Conservation (phyloP, 1,139 yeast genomes). For the Magnusiomyces ingens region DNA sequence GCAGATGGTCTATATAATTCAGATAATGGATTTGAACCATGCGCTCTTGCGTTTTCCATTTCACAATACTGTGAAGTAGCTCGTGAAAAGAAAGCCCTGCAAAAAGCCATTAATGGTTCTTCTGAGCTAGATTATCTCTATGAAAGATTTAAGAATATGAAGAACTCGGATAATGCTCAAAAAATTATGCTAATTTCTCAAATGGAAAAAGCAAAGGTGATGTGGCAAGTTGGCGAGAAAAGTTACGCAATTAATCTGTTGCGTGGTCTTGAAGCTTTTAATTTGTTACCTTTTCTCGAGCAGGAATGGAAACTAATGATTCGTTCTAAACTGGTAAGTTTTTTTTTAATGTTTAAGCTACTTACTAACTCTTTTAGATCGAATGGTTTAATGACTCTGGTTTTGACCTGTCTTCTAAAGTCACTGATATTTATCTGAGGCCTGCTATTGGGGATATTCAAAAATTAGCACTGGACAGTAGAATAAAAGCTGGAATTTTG, state of each 20-base stretch:
- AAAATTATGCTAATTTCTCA: slow-evolving; percentile 7
- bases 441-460: slow-evolving; percentile 17
- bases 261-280: not conserved
- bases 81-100: slow-evolving; percentile 10
- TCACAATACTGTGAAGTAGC: slow-evolving; percentile 14
- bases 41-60: slow-evolving; percentile 9
- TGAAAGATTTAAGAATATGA: not conserved
- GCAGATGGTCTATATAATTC: slow-evolving; percentile 8
- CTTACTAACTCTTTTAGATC: slow-evolving; percentile 13
- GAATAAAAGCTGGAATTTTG: slow-evolving; percentile 40
- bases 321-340: slow-evolving; percentile 12
- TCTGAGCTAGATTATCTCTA: slow-evolving; percentile 13
- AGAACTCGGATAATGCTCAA: not conserved
- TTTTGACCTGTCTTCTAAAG: slow-evolving; percentile 9
- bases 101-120: slow-evolving; percentile 17
- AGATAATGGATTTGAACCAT: slow-evolving; percentile 7
- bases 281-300: not conserved
- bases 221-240: slow-evolving; percentile 21
- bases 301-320: slow-evolving; percentile 8
- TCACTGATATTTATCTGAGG: slow-evolving; percentile 12
- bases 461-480: slow-evolving; percentile 20
- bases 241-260: not conserved
- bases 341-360: too few species aligned
- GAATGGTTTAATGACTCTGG: slow-evolving; percentile 16
- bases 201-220: slow-evolving; percentile 18